These are phyloP conservation scores for Kalaharituber pfeilii DNA, from an alignment of 2,329 filamentous ascomycete species.

Conservation along the genomic window DNA sequence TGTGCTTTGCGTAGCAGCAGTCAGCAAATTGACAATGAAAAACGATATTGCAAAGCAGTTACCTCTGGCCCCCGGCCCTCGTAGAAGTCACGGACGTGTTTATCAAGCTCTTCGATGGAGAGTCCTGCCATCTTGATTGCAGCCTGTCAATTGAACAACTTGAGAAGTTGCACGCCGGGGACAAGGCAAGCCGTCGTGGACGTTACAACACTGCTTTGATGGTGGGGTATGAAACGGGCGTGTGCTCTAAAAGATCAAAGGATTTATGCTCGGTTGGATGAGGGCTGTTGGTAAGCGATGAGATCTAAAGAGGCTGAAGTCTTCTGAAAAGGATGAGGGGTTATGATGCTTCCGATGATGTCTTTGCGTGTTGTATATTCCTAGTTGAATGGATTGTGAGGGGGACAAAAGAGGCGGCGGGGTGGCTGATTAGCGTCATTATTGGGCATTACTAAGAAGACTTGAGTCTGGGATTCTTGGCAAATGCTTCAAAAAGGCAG, in stretches of 20 bases:
- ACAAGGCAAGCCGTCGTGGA: not conserved
- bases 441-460: not conserved
- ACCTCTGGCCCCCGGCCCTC: constrained; percentile 90
- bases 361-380: too few species aligned
- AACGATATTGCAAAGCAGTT: constrained; percentile 30
- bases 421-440: not conserved
- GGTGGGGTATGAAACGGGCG: not conserved
- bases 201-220: not conserved
- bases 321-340: too few species aligned
- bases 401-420: constrained; percentile 1
- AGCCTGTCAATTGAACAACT: not conserved
- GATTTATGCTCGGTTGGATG: not conserved
- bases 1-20: constrained; percentile 47
- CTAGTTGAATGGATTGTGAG: too few species aligned
- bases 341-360: too few species aligned
- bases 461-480: too few species aligned
- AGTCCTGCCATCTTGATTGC: constrained; percentile 24
- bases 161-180: not conserved
- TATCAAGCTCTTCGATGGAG: constrained; percentile 87
- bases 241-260: not conserved
- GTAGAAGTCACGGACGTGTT: constrained; percentile 89
- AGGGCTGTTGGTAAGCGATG: not conserved
- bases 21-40: constrained; percentile 3
- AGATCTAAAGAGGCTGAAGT: too few species aligned
- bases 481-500: too few species aligned